These are phyloP conservation scores for Candida silvatica DNA, from an alignment of 805 yeast genomes.

Conservation along the genomic window DNA sequence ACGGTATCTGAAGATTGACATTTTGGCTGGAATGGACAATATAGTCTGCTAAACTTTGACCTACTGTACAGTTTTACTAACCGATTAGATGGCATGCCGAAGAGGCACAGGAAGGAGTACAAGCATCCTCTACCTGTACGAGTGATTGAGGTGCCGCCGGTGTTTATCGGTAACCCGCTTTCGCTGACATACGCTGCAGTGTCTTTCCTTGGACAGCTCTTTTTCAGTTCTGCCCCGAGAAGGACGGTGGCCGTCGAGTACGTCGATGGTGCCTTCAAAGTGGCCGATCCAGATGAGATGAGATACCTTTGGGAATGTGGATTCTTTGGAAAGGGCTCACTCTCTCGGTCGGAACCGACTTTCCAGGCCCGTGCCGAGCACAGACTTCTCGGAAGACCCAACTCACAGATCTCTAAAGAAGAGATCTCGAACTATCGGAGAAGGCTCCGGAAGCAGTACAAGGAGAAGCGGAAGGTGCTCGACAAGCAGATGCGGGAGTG, in stretches of 20 bases:
- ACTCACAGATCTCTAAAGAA: slow-evolving; percentile 43
- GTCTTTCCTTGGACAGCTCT: slow-evolving; percentile 15
- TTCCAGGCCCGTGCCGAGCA: slow-evolving; percentile 67
- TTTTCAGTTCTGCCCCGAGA: slow-evolving; percentile 6
- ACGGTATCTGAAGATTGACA: slow-evolving; percentile 26
- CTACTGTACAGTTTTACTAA: background rate
- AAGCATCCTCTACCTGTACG: slow-evolving; percentile 32
- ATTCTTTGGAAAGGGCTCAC: slow-evolving; percentile 86
- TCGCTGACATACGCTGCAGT: slow-evolving; percentile 32
- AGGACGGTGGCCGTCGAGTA: too few relatives aligned
- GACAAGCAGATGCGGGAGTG: too few relatives aligned
- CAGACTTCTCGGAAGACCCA: slow-evolving; percentile 29
- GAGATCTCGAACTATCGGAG: slow-evolving; percentile 72
- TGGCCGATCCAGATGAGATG: slow-evolving; percentile 39
- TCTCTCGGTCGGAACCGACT: slow-evolving; percentile 88
- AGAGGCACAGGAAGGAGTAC: slow-evolving; percentile 6
- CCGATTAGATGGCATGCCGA: background rate
- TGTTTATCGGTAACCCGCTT: slow-evolving; percentile 36
- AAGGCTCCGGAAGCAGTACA: slow-evolving; percentile 62
- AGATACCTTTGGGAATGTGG: slow-evolving; percentile 69
- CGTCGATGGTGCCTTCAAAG: slow-evolving; percentile 30
- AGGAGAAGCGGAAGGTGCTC: too few relatives aligned
- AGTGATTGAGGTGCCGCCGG: slow-evolving; percentile 26
- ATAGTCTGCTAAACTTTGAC: background rate
- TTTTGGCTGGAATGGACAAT: too few relatives aligned